These are phyloP conservation scores for Trypanosoma melophagium DNA, from an alignment of 208 protist genomes.

Conservation along the genomic window DNA sequence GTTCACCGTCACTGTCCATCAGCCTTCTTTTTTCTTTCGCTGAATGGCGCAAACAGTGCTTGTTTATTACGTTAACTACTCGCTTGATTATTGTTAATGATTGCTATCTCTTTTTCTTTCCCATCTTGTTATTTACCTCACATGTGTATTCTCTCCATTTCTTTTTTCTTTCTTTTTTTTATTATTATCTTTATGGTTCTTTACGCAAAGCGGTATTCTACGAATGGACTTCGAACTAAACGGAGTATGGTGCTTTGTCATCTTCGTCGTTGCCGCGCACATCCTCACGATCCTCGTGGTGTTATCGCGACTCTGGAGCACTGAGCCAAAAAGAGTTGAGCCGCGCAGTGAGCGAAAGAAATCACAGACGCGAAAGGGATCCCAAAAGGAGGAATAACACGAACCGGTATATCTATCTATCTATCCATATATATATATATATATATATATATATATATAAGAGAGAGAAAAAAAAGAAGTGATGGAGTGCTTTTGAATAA, in stretches of 20 bases:
- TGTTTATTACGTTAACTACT: too few relatives aligned
- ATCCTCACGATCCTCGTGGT: constrained; percentile 20
- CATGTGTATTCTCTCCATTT: too few relatives aligned
- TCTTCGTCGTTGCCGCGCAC: constrained; percentile 25
- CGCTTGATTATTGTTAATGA: background rate
- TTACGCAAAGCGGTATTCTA: background rate
- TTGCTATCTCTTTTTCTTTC: constrained; percentile 3
- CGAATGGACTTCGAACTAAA: constrained; percentile 15
- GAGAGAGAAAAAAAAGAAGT: too few relatives aligned
- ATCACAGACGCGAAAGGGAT: background rate
- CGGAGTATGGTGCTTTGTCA: constrained; percentile 23
- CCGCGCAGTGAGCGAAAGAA: background rate
- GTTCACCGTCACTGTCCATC: too few relatives aligned
- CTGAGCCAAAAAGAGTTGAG: background rate
- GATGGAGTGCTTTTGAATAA: too few relatives aligned
- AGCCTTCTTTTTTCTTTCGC: too few relatives aligned
- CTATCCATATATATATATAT: too few relatives aligned
- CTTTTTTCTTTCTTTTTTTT: constrained; percentile 19
- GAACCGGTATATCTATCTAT: too few relatives aligned
- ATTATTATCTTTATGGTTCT: background rate
- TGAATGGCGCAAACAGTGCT: too few relatives aligned
- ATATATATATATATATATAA: too few relatives aligned
- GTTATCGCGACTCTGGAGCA: constrained; percentile 25
- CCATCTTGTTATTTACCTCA: background rate
- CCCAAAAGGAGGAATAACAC: background rate